Base-by-base conservation (phyloP, 2,329 filamentous ascomycete species). In the Graphilbum fragrans region DNA sequence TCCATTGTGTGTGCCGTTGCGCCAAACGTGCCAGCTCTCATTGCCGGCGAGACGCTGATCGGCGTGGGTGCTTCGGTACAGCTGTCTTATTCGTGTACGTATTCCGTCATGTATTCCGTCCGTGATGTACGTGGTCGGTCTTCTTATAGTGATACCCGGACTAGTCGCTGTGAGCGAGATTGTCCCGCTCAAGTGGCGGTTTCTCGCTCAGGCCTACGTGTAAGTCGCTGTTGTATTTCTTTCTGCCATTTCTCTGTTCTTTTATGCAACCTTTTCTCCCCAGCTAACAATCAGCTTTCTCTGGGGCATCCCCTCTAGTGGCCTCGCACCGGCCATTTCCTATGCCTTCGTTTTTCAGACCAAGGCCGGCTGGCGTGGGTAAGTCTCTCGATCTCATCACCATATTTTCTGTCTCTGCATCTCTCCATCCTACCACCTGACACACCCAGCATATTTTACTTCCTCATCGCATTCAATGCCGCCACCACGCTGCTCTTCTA, bases 371-470 rank as follows among this genome's bases (percentile, higher is more conserved):
- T 59, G 54, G 56, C 46, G 55, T 20, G 51, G 53, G 22, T 43
- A 41, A 8, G 56, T 54, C 19, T 52, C 50, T 38, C 55, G n/a
- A n/a, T n/a, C n/a, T n/a, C n/a, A n/a, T n/a, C n/a, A n/a, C n/a
- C n/a, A n/a, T n/a, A n/a, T n/a, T n/a, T n/a, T n/a, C n/a, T n/a
- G n/a, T n/a, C n/a, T n/a, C n/a, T n/a, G n/a, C n/a, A n/a, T n/a
- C n/a, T n/a, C n/a, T n/a, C n/a, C n/a, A n/a, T n/a, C n/a, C n/a
- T n/a, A n/a, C n/a, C n/a, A n/a, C 48, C 45, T 49, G 51, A 42
- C 52, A n/a, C n/a, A n/a, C 52, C 56, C 4, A 58, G 70, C 32
- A 62, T 66, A 42, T 74, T 66, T 51, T 70, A 66, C 47, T 49
- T 72, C 4, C 63, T 62, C 42, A 64, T 66, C 47, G 65, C 69